phyloP scores from a whole-genome alignment of 2,329 filamentous ascomycete species.

The Aspergillus ochraceoroseus region DNA sequence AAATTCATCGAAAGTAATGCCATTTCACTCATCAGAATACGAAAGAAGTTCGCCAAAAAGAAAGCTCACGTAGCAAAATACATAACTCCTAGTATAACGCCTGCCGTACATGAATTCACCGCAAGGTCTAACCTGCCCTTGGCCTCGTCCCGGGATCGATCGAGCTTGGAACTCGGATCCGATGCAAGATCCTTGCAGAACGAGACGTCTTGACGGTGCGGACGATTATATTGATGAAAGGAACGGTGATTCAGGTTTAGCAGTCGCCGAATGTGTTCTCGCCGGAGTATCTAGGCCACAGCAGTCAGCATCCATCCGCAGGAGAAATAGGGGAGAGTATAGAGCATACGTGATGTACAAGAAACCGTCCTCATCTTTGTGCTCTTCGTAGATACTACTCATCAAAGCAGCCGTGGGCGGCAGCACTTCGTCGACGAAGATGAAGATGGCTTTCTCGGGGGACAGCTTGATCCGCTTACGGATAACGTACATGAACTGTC shows the following conservation, averaged over 20 bases:
- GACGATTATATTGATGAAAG: constrained; percentile 14
- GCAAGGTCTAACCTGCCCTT: constrained; percentile 14
- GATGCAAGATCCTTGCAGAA: constrained; percentile 12
- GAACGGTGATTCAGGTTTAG: constrained; percentile 16
- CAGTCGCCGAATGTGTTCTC: constrained; percentile 89
- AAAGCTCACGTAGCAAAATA: constrained; percentile 12
- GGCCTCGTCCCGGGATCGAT: constrained; percentile 13
- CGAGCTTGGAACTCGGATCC: constrained; percentile 6
- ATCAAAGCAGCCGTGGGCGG: constrained; percentile 95
- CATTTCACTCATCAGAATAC: constrained; percentile 16
- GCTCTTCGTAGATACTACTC: constrained; percentile 99
- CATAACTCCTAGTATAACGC: constrained; percentile 24
- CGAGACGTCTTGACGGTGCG: constrained; percentile 12
- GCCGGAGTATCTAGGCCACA: constrained; percentile 68
- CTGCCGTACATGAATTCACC: constrained; percentile 22
- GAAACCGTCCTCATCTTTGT: constrained; percentile 87
- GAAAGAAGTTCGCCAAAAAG: constrained; percentile 17
- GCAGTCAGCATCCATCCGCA: constrained; percentile 21
- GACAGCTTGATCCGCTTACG: constrained; percentile 99
- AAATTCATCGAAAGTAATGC: constrained; percentile 13
- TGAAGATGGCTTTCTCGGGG: constrained; percentile 99
- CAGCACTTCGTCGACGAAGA: constrained; percentile 98
- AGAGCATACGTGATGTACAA: constrained; percentile 85
- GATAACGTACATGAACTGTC: constrained; percentile 99
- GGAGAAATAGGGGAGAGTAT: constrained; percentile 2